Evolutionary conservation across 768 basidiomycete genomes (phyloP).

Genomic region (Mycena pura): DNA sequence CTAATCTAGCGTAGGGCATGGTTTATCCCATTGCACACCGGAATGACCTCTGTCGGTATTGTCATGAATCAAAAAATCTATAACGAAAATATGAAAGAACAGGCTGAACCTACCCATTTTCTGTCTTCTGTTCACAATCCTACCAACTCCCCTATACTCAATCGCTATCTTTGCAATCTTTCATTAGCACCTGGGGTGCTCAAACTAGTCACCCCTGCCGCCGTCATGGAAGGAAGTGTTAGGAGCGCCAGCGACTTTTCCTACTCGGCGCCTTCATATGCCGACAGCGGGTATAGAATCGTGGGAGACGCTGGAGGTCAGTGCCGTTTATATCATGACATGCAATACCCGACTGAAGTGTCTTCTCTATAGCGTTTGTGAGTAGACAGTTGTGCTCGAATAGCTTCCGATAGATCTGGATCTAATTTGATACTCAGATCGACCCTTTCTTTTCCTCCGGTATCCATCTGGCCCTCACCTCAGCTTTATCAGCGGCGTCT

Average conservation of each 20-base stretch:
- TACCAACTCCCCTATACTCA: constrained; percentile 24
- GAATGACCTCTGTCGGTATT: constrained; percentile 65
- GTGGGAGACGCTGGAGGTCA: constrained; percentile 73
- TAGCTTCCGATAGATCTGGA: background rate
- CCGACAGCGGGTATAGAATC: constrained; percentile 61
- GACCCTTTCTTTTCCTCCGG: constrained; percentile 73
- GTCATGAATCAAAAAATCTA: constrained; percentile 64
- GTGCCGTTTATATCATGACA: constrained; percentile 12
- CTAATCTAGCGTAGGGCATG: constrained; percentile 49
- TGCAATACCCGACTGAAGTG: background rate
- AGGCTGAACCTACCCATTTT: constrained; percentile 37
- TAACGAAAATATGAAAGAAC: constrained; percentile 41
- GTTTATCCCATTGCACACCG: constrained; percentile 74
- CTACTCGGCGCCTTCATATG: constrained; percentile 66
- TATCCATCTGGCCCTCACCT: constrained; percentile 70
- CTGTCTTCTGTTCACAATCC: constrained; percentile 33
- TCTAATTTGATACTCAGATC: constrained; percentile 38
- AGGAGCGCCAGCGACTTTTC: constrained; percentile 67
- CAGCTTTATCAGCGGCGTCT: constrained; percentile 62
- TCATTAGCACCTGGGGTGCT: constrained; percentile 35
- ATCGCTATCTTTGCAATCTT: constrained; percentile 35
- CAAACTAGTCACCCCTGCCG: constrained; percentile 29
- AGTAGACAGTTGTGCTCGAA: background rate
- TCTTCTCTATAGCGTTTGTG: constrained; percentile 48
- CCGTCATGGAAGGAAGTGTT: constrained; percentile 48